phyloP scores from a whole-genome alignment of 768 basidiomycete species.

The Hygrophorus russula region DNA sequence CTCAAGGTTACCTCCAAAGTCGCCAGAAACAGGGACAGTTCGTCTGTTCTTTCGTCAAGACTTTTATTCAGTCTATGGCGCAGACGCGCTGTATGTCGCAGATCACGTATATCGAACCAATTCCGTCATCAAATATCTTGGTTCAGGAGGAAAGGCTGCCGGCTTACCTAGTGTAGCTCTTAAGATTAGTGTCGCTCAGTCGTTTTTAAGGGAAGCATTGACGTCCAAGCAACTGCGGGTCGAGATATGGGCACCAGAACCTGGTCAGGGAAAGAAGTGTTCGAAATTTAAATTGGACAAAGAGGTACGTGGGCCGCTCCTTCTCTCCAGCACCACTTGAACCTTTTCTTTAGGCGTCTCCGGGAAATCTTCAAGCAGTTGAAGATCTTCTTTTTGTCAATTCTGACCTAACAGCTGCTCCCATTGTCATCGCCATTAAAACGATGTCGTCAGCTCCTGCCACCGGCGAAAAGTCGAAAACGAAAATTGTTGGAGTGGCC shows the following conservation, averaged over 20 bases:
- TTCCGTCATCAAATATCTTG: conserved; percentile 88
- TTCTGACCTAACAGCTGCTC: conserved; percentile 70
- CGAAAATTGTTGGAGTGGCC: conserved; percentile 72
- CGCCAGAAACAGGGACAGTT: conserved; percentile 70
- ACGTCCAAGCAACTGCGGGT: conserved; percentile 84
- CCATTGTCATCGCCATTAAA: conserved; percentile 86
- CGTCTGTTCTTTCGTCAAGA: conserved; percentile 76
- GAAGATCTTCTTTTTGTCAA: conserved; percentile 82
- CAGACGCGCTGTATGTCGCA: conserved; percentile 84
- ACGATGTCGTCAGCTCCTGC: conserved; percentile 40
- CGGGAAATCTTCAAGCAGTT: conserved; percentile 59
- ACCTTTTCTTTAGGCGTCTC: conserved; percentile 26
- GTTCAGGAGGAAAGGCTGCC: conserved; percentile 42
- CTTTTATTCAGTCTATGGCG: conserved; percentile 82
- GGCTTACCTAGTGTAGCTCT: conserved; percentile 73
- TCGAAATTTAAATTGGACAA: conserved; percentile 71
- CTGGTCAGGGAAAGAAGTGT: conserved; percentile 64
- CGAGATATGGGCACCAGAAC: conserved; percentile 80
- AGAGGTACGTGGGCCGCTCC: conserved; percentile 36
- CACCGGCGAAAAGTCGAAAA: conserved; percentile 42
- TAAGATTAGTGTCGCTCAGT: conserved; percentile 64
- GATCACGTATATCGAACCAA: conserved; percentile 77
- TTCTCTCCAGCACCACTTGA: background rate
- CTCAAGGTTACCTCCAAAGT: conserved; percentile 46
- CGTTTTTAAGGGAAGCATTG: conserved; percentile 78